Evolutionary conservation across 192 early-diverging fungal genomes (phyloP).

Genomic region (Coemansia sp.): DNA sequence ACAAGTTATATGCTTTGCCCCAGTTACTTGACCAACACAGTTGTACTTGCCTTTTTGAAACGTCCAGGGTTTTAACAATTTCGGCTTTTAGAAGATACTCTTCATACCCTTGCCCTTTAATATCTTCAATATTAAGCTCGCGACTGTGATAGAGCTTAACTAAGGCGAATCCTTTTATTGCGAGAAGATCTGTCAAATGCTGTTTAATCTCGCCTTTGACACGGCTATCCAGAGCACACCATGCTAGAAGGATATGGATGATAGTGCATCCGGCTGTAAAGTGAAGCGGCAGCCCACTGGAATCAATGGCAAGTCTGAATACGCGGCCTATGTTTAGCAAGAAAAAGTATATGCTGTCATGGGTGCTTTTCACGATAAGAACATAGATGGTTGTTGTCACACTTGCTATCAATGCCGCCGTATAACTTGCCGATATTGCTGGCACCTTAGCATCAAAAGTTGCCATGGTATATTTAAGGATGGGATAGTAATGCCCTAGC

Average conservation of each 20-base stretch:
- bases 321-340: background rate
- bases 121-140: background rate
- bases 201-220: background rate
- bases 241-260: background rate
- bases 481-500: background rate
- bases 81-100: background rate
- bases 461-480: background rate
- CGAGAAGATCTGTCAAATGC: background rate
- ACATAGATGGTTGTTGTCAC: background rate
- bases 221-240: background rate
- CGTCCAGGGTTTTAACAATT: background rate
- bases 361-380: background rate
- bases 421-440: background rate
- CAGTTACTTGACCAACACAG: background rate
- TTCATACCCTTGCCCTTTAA: background rate
- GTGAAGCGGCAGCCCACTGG: background rate
- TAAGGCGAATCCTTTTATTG: background rate
- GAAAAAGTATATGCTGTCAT: background rate
- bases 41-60: constrained; percentile 6
- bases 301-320: background rate
- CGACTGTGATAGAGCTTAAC: background rate
- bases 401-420: background rate
- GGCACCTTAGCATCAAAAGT: background rate
- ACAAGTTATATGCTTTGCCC: background rate
- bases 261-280: background rate